Percentiles rank a stretch among this genome's conserved stretches.
Evolutionary conservation across 1,139 yeast species (phyloP).

Genomic region (Candida sp.): DNA sequence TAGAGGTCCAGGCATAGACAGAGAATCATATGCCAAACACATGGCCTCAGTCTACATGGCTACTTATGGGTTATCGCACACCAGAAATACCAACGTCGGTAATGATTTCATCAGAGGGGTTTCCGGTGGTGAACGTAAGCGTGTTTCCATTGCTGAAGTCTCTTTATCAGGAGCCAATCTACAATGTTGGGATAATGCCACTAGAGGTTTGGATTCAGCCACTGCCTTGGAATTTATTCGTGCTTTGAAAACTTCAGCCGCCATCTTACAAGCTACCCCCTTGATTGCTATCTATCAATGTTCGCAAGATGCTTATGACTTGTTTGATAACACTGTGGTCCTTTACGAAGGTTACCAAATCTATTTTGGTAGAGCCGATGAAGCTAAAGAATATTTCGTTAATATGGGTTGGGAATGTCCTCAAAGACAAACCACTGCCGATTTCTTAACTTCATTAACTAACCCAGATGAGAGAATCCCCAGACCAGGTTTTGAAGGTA

Average conservation of each 20-base stretch:
- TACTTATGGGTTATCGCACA: conserved; percentile 34
- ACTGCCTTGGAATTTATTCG: conserved; percentile 69
- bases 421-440: conserved; percentile 81
- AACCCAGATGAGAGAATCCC: conserved; percentile 66
- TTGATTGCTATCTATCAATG: conserved; percentile 83
- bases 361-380: conserved; percentile 58
- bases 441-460: conserved; percentile 74
- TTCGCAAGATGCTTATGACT: conserved; percentile 66
- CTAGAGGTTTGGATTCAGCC: conserved; percentile 60
- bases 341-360: conserved; percentile 80
- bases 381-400: conserved; percentile 42
- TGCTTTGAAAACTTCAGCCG: conserved; percentile 64
- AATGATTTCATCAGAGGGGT: conserved; percentile 36
- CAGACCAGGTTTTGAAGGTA: conserved; percentile 42
- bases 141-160: conserved; percentile 44
- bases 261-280: conserved; percentile 57
- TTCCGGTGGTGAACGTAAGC: conserved; percentile 44
- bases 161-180: conserved; percentile 33
- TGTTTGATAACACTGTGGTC: conserved; percentile 72
- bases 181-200: conserved; percentile 63
- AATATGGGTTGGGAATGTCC: conserved; percentile 59
- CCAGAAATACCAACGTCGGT: conserved; percentile 33
- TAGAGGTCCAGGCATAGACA: conserved; percentile 28
- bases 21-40: conserved; percentile 39
- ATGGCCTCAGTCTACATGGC: conserved; percentile 43